Percentiles rank a stretch among this genome's conserved stretches.
phyloP scores from a whole-genome alignment of 2,329 filamentous ascomycete genomes.

The Microdochium bolleyi region DNA sequence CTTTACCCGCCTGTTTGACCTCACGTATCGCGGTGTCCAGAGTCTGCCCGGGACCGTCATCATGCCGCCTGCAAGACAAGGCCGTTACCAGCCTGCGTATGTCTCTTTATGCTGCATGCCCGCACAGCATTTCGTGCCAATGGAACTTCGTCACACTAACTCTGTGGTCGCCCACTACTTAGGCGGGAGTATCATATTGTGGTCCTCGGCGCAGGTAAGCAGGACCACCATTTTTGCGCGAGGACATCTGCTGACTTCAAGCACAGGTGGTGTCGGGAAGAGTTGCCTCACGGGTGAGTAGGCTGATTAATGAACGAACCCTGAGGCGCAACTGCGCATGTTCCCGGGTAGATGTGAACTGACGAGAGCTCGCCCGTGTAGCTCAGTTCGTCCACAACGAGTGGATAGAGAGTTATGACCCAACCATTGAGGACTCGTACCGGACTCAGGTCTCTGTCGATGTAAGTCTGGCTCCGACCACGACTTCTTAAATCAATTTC shows the following conservation, averaged over 20 bases:
- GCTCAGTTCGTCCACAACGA: conserved; percentile 92
- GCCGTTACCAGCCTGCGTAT: conserved; percentile 20
- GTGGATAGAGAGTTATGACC: conserved; percentile 84
- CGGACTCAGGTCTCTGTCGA: conserved; percentile 72
- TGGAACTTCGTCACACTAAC: conserved; percentile 12
- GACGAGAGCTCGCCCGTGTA: conserved; percentile 19
- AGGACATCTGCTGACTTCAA: conserved; percentile 1
- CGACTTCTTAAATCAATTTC: conserved; percentile 7
- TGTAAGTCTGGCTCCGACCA: conserved; percentile 46
- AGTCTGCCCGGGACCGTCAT: no score
- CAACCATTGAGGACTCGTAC: conserved; percentile 72
- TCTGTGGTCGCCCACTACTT: conserved; percentile 8
- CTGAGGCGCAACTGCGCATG: neutral
- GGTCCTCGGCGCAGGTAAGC: conserved; percentile 69
- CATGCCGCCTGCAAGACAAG: conserved; percentile 15
- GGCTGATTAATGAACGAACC: neutral
- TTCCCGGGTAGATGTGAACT: conserved; percentile 2
- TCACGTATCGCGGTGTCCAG: no score
- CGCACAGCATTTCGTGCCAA: neutral
- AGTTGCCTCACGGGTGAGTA: conserved; percentile 78
- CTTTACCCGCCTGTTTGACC: no score
- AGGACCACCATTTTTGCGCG: neutral
- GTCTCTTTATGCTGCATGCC: conserved; percentile 8
- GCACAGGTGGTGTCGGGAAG: conserved; percentile 79
- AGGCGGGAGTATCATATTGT: conserved; percentile 78